Conservation (phyloP, 129 eudicot genomes). For the Deinandra increscens region DNA sequence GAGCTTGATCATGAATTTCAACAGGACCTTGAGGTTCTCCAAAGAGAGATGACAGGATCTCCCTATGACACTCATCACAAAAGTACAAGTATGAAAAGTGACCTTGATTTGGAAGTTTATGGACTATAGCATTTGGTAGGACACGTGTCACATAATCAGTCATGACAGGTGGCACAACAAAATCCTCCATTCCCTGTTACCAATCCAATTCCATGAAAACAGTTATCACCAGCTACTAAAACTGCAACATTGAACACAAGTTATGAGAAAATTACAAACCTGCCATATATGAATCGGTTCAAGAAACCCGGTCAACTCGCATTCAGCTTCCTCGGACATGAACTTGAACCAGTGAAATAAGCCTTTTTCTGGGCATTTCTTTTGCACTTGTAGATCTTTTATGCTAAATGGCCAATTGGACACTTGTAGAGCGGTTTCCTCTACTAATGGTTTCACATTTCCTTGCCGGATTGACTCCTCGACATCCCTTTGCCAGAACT, state of each 20-base stretch:
- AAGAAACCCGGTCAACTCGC: constrained; percentile 66
- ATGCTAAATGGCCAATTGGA: constrained; percentile 77
- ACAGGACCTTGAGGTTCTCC: constrained; percentile 73
- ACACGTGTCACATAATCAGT: constrained; percentile 64
- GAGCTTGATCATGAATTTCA: constrained; percentile 27
- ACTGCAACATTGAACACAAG: not conserved
- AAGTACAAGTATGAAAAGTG: constrained; percentile 74
- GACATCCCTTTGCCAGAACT: constrained; percentile 75
- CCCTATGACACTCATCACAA: constrained; percentile 76
- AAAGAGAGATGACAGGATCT: constrained; percentile 61
- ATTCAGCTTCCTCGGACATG: constrained; percentile 54
- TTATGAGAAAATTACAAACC: constrained; percentile 41
- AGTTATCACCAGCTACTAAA: not conserved
- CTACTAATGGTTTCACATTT: constrained; percentile 55
- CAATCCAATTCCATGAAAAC: not conserved
- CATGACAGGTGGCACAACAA: constrained; percentile 67
- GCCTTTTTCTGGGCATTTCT: constrained; percentile 67
- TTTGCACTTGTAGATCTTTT: constrained; percentile 64
- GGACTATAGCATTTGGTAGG: constrained; percentile 64
- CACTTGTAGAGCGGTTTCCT: constrained; percentile 75
- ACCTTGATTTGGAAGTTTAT: constrained; percentile 70
- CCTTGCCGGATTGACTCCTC: constrained; percentile 83
- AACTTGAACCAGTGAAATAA: constrained; percentile 66
- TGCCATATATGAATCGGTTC: constrained; percentile 97
- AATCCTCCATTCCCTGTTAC: constrained; percentile 79